phyloP scores from a whole-genome alignment of 129 eudicot species.

The Tagetes patula region DNA sequence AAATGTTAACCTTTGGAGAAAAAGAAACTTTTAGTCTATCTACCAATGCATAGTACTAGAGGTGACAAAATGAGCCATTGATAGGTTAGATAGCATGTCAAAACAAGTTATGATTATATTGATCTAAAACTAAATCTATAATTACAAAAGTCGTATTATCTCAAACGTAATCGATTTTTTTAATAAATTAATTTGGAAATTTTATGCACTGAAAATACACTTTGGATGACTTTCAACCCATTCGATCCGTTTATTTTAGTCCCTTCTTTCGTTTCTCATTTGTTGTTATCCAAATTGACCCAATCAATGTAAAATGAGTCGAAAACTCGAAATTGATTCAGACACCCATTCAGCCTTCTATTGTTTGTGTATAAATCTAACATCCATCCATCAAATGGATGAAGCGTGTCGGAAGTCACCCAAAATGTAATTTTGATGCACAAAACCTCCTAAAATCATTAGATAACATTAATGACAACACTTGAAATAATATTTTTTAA shows the following conservation, averaged over 20 bases:
- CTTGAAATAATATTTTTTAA: not conserved
- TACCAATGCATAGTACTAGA: not conserved
- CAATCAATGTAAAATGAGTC: not conserved
- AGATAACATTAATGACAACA: not conserved
- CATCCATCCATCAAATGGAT: constrained; percentile 2
- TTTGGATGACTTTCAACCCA: not conserved
- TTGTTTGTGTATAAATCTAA: not conserved
- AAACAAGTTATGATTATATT: not conserved
- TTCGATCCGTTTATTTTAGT: not conserved
- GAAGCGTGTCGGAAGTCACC: not conserved
- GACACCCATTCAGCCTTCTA: not conserved
- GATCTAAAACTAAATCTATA: not conserved
- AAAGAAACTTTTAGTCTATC: not conserved
- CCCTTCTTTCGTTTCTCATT: not conserved
- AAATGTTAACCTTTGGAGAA: not conserved
- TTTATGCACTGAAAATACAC: not conserved
- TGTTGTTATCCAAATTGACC: not conserved
- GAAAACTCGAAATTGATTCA: not conserved
- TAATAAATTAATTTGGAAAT: too few relatives aligned
- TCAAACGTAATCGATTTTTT: not conserved
- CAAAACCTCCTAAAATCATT: not conserved
- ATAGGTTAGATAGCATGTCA: not conserved
- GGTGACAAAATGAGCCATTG: not conserved
- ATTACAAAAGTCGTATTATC: too few relatives aligned
- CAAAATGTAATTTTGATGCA: not conserved